A percentile compares a stretch with the other conserved stretches of the same genome.
phyloP scores from a whole-genome alignment of 2,329 filamentous ascomycete species.

The Penicillium glabrum region DNA sequence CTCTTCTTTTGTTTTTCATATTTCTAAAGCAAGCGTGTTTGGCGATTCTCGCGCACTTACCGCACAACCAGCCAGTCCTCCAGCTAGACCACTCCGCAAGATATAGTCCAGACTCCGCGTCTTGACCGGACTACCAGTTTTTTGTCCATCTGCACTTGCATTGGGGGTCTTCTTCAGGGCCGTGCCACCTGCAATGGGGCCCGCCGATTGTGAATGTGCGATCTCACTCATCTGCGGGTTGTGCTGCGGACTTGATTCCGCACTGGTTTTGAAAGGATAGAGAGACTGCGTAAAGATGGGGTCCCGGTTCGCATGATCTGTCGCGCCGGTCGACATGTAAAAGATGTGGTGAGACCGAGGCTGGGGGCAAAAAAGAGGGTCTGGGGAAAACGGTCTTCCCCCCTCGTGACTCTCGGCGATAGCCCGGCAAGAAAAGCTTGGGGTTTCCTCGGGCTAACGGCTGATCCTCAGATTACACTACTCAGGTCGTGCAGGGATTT shows the following conservation, averaged over 20 bases:
- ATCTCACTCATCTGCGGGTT: conserved; percentile 33
- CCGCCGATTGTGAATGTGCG: conserved; percentile 24
- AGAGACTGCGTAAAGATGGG: conserved; percentile 8
- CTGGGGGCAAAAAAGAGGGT: conserved; percentile 10
- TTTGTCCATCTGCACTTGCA: conserved; percentile 13
- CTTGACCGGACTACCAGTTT: conserved; percentile 41
- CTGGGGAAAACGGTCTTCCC: conserved; percentile 19
- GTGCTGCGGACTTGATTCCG: conserved; percentile 19
- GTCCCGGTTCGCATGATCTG: conserved; percentile 31
- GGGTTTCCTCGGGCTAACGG: conserved; percentile 28
- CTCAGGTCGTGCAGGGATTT: not conserved
- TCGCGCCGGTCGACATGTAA: conserved; percentile 27
- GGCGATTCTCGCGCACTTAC: conserved; percentile 53
- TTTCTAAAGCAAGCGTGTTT: not conserved
- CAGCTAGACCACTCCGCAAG: conserved; percentile 78
- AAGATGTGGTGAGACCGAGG: not conserved
- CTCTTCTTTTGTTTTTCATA: not conserved
- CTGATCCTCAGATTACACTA: conserved; percentile 13
- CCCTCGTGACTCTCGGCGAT: conserved; percentile 29
- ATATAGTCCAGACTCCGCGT: conserved; percentile 82
- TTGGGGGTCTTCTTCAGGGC: conserved; percentile 15
- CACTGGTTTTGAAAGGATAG: conserved; percentile 8
- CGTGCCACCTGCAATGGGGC: conserved; percentile 19
- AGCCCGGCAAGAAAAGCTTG: conserved; percentile 17
- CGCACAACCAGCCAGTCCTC: conserved; percentile 86